Base-by-base conservation (phyloP, 768 basidiomycete species). In the Panellus pusillus region DNA sequence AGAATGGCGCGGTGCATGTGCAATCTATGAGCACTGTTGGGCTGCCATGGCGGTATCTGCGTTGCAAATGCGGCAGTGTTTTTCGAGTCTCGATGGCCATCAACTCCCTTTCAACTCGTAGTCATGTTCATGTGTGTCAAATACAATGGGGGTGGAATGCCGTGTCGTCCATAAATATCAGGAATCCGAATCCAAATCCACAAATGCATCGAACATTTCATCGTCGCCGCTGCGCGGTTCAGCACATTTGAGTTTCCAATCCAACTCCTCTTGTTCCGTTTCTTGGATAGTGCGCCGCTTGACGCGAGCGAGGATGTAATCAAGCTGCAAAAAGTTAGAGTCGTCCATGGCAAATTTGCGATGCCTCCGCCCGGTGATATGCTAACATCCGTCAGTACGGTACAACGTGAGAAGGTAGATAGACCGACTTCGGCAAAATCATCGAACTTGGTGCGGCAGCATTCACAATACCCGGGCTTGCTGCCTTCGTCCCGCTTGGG, bases 401-500 rank as follows among this genome's bases (percentile, higher is more conserved):
- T 43, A 53, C 2, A 41, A 32, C 48, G 17, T 56, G 29, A 32
- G 50, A 52, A 14, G 9, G 17, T 27, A 8, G 32, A 28, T 46
- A 31, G 48, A 19, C 24, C 20, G 36, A 76, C 86, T 65, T 62
- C 70, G 56, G 82, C 81, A 63, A 98, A 96, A 69, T 96, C 88
- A 0, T 88, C 85, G 65, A 95, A 99, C 69, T 93, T 93, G 51
- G 79, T 65, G 36, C 96, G 82, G 69, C 97, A 99, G 67, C 93
- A 95, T 70, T 99, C 97, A 69, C 97, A 99, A 70, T 98, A 98
- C 5, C 97, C 97, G 5, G 95, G 89, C 64, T 97, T 98, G 58
- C 80, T 83, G 15, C 84, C 85, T 72, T 96, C 93, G 53, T 93
- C 90, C 36, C 91, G 83, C 65, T 82, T 86, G 8, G 89, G 84